Evolutionary conservation across 2,329 filamentous ascomycete species (phyloP).

Genomic region (Trichoderma koningii): DNA sequence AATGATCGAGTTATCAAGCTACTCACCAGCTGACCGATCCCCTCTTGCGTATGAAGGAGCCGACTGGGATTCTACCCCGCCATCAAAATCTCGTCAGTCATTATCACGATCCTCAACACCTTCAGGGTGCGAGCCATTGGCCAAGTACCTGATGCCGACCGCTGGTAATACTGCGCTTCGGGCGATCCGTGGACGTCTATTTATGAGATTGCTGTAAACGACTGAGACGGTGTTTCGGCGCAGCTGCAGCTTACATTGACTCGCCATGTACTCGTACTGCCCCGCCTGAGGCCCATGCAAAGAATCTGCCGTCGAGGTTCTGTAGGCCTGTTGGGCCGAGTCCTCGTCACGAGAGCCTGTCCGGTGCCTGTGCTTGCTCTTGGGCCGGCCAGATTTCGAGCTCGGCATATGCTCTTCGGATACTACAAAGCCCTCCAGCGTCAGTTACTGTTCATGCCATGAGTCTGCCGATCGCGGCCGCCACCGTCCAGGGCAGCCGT

Average conservation of each 20-base stretch:
- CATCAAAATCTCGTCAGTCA: conserved; percentile 19
- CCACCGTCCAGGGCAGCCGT: neutral
- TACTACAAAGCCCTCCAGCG: conserved; percentile 1
- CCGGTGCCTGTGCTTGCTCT: conserved; percentile 28
- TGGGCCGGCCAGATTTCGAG: conserved; percentile 26
- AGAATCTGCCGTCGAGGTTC: conserved; percentile 19
- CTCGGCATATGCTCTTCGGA: conserved; percentile 20
- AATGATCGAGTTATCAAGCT: neutral
- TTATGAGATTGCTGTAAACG: conserved; percentile 15
- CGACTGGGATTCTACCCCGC: conserved; percentile 17
- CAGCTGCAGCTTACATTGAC: conserved; percentile 26
- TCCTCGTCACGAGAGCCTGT: conserved; percentile 24
- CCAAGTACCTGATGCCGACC: conserved; percentile 25
- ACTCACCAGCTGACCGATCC: conserved; percentile 24
- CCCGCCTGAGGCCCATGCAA: conserved; percentile 22
- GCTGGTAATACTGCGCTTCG: conserved; percentile 23
- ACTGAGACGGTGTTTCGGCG: conserved; percentile 2
- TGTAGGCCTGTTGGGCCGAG: conserved; percentile 18
- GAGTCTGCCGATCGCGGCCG: neutral
- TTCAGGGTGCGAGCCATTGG: neutral
- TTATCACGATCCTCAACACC: conserved; percentile 4
- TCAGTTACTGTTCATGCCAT: conserved; percentile 16
- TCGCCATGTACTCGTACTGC: conserved; percentile 22
- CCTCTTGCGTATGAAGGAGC: conserved; percentile 1
- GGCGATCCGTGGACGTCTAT: conserved; percentile 27